phyloP scores from a whole-genome alignment of 352 stramenopile species.

The Thalassiosira mediterranea region DNA sequence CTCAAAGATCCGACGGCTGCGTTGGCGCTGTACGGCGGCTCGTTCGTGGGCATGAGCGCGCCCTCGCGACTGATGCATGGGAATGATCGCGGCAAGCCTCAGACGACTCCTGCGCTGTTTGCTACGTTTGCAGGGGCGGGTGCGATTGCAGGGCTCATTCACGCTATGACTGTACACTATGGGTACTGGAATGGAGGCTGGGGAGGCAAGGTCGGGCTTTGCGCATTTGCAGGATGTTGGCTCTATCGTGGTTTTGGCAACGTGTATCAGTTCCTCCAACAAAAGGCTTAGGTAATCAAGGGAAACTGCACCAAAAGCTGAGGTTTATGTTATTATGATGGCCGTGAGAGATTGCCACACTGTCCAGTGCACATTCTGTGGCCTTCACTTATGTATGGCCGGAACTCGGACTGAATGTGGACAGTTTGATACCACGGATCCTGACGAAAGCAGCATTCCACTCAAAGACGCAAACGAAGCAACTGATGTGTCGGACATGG shows the following conservation, averaged over 20 bases:
- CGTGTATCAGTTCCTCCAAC: slow-evolving; percentile 1
- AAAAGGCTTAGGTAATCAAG: slow-evolving; percentile 2
- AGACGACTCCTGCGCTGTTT: slow-evolving; percentile 23
- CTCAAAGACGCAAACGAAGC: no score
- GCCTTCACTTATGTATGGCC: no score
- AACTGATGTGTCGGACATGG: no score
- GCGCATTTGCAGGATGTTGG: slow-evolving; percentile 40
- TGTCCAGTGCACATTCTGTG: no score
- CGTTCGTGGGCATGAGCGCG: slow-evolving; percentile 53
- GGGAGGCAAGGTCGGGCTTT: slow-evolving; percentile 48
- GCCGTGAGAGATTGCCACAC: no score
- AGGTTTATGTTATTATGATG: no score
- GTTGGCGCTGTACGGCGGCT: slow-evolving; percentile 53
- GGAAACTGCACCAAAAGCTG: no score
- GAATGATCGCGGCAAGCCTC: slow-evolving; percentile 24
- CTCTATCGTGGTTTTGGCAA: slow-evolving; percentile 27
- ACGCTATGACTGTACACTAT: slow-evolving; percentile 49
- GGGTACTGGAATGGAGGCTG: slow-evolving; percentile 34
- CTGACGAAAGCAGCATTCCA: no score
- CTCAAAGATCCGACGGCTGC: slow-evolving; percentile 29
- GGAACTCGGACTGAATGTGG: no score
- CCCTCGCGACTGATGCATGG: slow-evolving; percentile 57
- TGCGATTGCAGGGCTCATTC: slow-evolving; percentile 46
- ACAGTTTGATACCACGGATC: no score
- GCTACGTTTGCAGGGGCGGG: slow-evolving; percentile 40